These are phyloP conservation scores for Myriosclerotinia scirpicola DNA, from an alignment of 2,329 filamentous ascomycete genomes.

Conservation along the genomic window DNA sequence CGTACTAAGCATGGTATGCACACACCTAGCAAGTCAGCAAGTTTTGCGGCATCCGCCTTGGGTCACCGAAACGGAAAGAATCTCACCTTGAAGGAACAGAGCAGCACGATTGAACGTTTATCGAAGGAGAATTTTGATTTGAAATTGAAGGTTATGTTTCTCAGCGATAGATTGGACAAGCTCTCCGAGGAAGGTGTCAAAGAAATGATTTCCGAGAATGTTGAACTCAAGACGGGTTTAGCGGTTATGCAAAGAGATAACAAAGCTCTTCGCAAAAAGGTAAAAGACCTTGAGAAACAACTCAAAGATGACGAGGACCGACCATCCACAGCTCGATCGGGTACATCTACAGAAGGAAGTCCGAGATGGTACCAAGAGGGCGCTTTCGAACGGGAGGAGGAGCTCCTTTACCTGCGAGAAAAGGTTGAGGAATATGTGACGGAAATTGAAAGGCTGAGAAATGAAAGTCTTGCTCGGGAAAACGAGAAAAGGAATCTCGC, in stretches of 20 bases:
- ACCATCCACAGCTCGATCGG: constrained; percentile 59
- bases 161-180: constrained; percentile 89
- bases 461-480: constrained; percentile 76
- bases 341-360: constrained; percentile 56
- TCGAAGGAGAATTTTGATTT: constrained; percentile 98
- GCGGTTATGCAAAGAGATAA: constrained; percentile 89
- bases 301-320: constrained; percentile 64
- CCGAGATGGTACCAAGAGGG: constrained; percentile 57
- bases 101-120: constrained; percentile 91
- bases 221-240: constrained; percentile 88
- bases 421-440: constrained; percentile 80
- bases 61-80: constrained; percentile 60
- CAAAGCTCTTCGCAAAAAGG: constrained; percentile 73
- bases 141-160: constrained; percentile 95
- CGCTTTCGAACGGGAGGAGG: constrained; percentile 73
- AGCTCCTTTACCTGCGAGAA: constrained; percentile 81
- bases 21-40: constrained; percentile 55
- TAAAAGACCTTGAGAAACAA: constrained; percentile 85
- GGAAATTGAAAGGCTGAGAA: constrained; percentile 78
- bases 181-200: constrained; percentile 94
- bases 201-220: constrained; percentile 97
- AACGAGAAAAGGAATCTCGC: constrained; percentile 83
- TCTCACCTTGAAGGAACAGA: constrained; percentile 94
- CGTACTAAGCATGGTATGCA: constrained; percentile 68
- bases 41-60: constrained; percentile 51